Conservation (phyloP, 2,329 filamentous ascomycete species). For the Penicillium sclerotigenum region DNA sequence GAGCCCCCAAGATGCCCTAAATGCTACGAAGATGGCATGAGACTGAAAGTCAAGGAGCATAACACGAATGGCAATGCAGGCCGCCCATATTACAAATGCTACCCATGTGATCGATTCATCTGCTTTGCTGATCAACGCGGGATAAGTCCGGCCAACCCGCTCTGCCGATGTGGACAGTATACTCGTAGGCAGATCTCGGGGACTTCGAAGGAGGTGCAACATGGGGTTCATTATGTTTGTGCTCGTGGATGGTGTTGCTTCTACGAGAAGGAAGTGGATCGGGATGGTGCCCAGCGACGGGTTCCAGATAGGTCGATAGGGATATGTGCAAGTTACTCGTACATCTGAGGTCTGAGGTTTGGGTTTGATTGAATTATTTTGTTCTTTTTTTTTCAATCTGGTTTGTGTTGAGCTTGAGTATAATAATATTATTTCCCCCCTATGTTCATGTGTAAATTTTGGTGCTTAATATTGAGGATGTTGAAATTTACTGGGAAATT, state of each 20-base stretch:
- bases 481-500: neutral
- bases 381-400: neutral
- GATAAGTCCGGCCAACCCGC: neutral
- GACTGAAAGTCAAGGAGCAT: neutral
- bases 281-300: neutral
- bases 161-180: constrained; percentile 3
- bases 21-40: neutral
- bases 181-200: constrained; percentile 6
- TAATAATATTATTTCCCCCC: neutral
- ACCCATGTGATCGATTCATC: constrained; percentile 2
- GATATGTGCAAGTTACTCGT: neutral
- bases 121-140: constrained; percentile 9
- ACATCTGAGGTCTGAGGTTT: neutral
- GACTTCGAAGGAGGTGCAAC: neutral
- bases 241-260: constrained; percentile 1
- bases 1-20: neutral
- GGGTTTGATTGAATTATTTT: neutral
- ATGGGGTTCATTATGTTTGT: constrained; percentile 12
- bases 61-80: neutral
- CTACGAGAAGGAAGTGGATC: neutral
- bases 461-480: neutral
- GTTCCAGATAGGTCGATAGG: neutral
- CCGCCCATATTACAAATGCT: constrained; percentile 3
- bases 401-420: neutral
- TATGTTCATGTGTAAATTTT: neutral